Percentiles rank a stretch among this genome's conserved stretches.
Evolutionary conservation across 2,329 filamentous ascomycete genomes (phyloP).

Genomic region (Drechslerella coelobrocha): DNA sequence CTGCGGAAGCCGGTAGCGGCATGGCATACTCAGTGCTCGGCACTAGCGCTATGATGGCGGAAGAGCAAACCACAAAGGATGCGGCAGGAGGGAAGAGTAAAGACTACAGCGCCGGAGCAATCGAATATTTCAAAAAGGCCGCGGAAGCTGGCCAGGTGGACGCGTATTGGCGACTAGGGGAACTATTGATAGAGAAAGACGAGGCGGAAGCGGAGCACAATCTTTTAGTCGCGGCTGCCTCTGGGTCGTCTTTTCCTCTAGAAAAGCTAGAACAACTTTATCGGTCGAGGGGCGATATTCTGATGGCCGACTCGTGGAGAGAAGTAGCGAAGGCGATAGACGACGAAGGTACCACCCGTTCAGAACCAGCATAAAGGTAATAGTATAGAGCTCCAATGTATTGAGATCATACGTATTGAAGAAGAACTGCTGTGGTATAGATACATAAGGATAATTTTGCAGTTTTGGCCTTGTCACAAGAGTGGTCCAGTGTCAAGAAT

Average conservation of each 20-base stretch:
- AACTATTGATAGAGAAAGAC: conserved; percentile 29
- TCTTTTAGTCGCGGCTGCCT: conserved; percentile 26
- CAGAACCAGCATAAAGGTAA: conserved; percentile 7
- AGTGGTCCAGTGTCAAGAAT: too few relatives aligned
- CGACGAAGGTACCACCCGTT: conserved; percentile 1
- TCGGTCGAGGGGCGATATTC: conserved; percentile 26
- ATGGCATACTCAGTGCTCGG: conserved; percentile 27
- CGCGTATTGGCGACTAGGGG: conserved; percentile 50
- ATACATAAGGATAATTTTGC: background rate
- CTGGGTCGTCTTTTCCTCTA: conserved; percentile 8
- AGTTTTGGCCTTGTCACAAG: too few relatives aligned
- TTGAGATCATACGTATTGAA: too few relatives aligned
- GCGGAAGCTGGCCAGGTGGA: conserved; percentile 44
- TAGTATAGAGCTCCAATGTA: background rate
- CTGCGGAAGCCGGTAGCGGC: conserved; percentile 25
- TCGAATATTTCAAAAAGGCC: conserved; percentile 47
- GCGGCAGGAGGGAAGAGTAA: too few relatives aligned
- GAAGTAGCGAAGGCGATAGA: conserved; percentile 24
- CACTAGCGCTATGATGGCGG: background rate
- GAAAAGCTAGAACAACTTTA: conserved; percentile 30
- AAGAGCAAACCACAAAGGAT: too few relatives aligned
- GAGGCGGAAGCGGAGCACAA: conserved; percentile 37
- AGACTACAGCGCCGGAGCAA: too few relatives aligned
- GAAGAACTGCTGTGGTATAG: background rate
- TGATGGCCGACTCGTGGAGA: conserved; percentile 7